A percentile compares a stretch with the other conserved stretches of the same genome.
phyloP scores from a whole-genome alignment of 2,329 filamentous ascomycete genomes.

The Periconia digitata region DNA sequence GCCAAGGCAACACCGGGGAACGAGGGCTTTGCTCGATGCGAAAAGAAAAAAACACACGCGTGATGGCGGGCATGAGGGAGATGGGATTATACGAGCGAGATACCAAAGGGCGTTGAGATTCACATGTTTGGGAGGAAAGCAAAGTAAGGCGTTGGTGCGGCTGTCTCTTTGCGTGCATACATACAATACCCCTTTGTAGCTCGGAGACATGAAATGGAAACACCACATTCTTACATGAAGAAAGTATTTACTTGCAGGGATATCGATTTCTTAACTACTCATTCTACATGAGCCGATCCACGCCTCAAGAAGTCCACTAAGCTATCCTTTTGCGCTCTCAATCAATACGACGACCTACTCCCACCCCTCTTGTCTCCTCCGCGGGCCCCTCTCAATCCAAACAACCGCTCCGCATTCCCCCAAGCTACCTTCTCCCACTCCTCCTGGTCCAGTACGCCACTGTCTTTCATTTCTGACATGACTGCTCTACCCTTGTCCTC shows the following conservation, averaged over 20 bases:
- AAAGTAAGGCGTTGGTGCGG: constrained; percentile 11
- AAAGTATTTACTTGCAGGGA: not conserved
- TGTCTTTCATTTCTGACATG: constrained; percentile 52
- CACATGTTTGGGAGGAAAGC: constrained; percentile 17
- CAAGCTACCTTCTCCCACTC: constrained; percentile 54
- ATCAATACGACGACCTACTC: not conserved
- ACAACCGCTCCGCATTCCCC: constrained; percentile 51
- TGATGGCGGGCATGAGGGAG: too few relatives aligned
- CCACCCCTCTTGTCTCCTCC: not conserved
- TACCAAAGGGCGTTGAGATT: constrained; percentile 27
- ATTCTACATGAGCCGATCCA: not conserved
- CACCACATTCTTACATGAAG: too few relatives aligned
- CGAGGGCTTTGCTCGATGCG: too few relatives aligned
- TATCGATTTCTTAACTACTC: not conserved
- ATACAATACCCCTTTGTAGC: too few relatives aligned
- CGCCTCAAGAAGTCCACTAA: too few relatives aligned
- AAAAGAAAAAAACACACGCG: too few relatives aligned
- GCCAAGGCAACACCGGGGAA: not conserved
- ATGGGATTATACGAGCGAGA: constrained; percentile 19
- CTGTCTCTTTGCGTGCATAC: too few relatives aligned
- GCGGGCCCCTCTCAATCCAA: constrained; percentile 13
- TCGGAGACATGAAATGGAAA: too few relatives aligned
- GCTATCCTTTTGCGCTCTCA: too few relatives aligned
- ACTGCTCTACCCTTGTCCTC: constrained; percentile 52
- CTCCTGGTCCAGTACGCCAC: constrained; percentile 52